phyloP scores from a whole-genome alignment of 2,329 filamentous ascomycete genomes.

The Aspergillus puulaauensis region DNA sequence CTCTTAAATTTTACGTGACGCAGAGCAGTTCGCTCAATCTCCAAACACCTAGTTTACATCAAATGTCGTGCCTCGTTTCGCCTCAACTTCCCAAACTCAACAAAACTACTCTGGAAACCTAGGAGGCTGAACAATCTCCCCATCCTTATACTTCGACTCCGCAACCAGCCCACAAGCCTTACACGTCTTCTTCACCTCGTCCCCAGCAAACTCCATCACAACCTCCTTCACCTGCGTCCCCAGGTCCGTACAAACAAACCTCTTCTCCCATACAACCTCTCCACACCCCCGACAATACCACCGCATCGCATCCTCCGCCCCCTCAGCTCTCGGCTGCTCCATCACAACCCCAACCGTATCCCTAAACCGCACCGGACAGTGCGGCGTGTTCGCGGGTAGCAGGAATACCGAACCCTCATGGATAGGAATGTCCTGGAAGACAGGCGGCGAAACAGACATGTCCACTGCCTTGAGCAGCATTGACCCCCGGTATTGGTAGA shows the following conservation, averaged over 20 bases:
- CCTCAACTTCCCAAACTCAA: not conserved
- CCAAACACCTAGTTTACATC: not conserved
- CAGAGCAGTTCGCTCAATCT: not conserved
- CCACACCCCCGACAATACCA: slow-evolving; percentile 81
- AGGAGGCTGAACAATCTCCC: slow-evolving; percentile 45
- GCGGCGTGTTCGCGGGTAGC: slow-evolving; percentile 88
- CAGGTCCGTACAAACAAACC: slow-evolving; percentile 85
- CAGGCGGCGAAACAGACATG: slow-evolving; percentile 46
- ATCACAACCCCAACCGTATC: slow-evolving; percentile 92
- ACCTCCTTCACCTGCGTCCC: slow-evolving; percentile 93
- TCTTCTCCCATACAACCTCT: slow-evolving; percentile 76
- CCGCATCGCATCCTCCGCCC: slow-evolving; percentile 72
- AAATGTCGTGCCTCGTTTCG: not conserved
- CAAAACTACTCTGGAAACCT: slow-evolving; percentile 32
- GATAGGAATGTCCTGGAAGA: slow-evolving; percentile 83
- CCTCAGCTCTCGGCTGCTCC: slow-evolving; percentile 75
- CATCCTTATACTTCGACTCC: slow-evolving; percentile 48
- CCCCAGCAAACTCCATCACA: slow-evolving; percentile 75
- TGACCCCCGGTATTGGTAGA: slow-evolving; percentile 91
- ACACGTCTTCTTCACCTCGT: slow-evolving; percentile 71
- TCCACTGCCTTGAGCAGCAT: slow-evolving; percentile 95
- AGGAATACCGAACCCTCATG: slow-evolving; percentile 92
- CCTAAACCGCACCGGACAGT: slow-evolving; percentile 91
- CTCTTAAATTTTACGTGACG: not conserved
- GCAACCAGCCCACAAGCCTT: slow-evolving; percentile 73